A percentile compares a stretch with the other conserved stretches of the same genome.
phyloP scores from a whole-genome alignment of 495 filamentous ascomycete genomes.

The Hyaloscypha finlandica region DNA sequence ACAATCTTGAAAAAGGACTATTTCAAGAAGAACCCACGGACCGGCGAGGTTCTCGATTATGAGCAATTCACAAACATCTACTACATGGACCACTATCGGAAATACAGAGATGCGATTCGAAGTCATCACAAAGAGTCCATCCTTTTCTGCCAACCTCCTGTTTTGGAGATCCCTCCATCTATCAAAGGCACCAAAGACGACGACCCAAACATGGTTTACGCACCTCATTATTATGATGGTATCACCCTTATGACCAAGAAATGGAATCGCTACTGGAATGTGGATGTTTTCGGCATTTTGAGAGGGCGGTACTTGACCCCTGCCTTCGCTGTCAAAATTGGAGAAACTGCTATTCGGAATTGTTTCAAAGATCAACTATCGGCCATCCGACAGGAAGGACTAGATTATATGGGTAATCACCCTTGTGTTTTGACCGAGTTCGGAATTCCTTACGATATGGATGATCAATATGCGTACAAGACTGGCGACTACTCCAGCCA shows the following conservation, averaged over 20 bases:
- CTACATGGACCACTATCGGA: conserved; percentile 83
- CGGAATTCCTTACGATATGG: conserved; percentile 99
- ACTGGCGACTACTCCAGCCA: conserved; percentile 97
- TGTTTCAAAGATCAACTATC: conserved; percentile 91
- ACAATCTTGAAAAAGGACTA: conserved; percentile 82
- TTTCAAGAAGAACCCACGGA: conserved; percentile 74
- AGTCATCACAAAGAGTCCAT: conserved; percentile 76
- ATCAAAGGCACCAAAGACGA: conserved; percentile 89
- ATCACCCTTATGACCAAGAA: conserved; percentile 97
- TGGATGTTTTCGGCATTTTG: conserved; percentile 91
- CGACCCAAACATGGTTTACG: conserved; percentile 86
- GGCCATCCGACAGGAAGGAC: conserved; percentile 84
- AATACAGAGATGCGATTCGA: conserved; percentile 71
- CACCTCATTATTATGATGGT: conserved; percentile 95
- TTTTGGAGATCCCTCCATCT: conserved; percentile 84
- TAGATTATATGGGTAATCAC: conserved; percentile 85
- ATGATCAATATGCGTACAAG: conserved; percentile 90
- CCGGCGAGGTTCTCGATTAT: conserved; percentile 72
- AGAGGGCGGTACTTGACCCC: conserved; percentile 86
- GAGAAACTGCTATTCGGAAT: conserved; percentile 93
- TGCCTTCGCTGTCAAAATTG: conserved; percentile 87
- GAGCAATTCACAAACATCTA: conserved; percentile 85
- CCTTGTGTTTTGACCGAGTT: conserved; percentile 93
- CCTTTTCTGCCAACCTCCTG: conserved; percentile 88
- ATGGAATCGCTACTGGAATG: conserved; percentile 96